phyloP scores from a whole-genome alignment of 345 rosid species.

The Acer negundo region DNA sequence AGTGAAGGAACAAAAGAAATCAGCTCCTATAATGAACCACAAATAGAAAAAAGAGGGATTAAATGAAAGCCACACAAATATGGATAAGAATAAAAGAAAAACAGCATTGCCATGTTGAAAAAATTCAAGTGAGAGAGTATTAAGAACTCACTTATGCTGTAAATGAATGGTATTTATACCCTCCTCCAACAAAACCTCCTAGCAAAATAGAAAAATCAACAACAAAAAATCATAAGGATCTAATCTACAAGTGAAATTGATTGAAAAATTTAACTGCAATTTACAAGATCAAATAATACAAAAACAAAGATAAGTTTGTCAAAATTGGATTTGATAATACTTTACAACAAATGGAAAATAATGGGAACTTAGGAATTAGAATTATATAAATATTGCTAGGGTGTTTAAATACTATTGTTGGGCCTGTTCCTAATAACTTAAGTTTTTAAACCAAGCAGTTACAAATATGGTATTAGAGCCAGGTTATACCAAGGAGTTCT shows the following conservation, averaged over 20 bases:
- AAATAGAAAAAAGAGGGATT: not conserved
- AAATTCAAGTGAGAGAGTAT: constrained; percentile 10
- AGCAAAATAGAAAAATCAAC: constrained; percentile 4
- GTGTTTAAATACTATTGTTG: too few relatives aligned
- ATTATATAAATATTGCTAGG: not conserved
- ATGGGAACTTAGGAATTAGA: not conserved
- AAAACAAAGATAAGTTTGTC: constrained; percentile 9
- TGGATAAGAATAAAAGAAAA: not conserved
- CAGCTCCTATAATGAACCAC: not conserved
- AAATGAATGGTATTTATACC: constrained; percentile 35
- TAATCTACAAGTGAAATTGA: constrained; percentile 4
- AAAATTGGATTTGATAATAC: not conserved
- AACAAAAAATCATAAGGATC: constrained; percentile 12
- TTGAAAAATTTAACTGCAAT: not conserved
- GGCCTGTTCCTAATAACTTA: too few relatives aligned
- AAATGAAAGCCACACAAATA: not conserved
- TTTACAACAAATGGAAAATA: not conserved
- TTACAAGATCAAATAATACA: not conserved
- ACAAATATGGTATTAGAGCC: too few relatives aligned
- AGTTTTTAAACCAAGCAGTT: too few relatives aligned
- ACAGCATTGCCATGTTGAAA: constrained; percentile 2
- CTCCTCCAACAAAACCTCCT: constrained; percentile 42
- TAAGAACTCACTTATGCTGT: constrained; percentile 44
- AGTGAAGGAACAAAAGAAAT: not conserved
- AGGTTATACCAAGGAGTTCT: too few relatives aligned